Evolutionary conservation across 140 eudicot species (phyloP).

Genomic region (Flaveria floridana): DNA sequence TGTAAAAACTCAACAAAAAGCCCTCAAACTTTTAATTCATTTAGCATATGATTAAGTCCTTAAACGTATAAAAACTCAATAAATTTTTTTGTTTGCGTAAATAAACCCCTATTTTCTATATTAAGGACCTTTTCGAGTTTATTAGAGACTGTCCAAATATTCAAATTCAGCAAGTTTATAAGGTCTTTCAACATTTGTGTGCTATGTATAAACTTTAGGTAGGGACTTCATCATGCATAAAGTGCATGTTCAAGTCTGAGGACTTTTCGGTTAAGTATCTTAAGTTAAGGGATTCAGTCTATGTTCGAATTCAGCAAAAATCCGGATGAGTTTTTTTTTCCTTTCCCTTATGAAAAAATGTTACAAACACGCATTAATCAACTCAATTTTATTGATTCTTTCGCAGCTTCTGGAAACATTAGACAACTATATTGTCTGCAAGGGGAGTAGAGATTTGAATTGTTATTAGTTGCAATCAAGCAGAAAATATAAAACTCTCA

Average conservation of each 20-base stretch:
- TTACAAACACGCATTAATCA: not conserved
- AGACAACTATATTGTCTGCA: conserved; percentile 91
- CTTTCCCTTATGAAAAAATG: not conserved
- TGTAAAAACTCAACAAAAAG: not conserved
- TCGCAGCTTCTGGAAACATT: conserved; percentile 90
- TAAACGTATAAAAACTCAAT: not conserved
- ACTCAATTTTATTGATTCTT: not conserved
- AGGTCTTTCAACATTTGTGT: not conserved
- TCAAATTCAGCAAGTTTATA: not conserved
- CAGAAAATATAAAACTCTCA: conserved; percentile 29
- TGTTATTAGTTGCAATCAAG: conserved; percentile 21
- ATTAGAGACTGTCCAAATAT: not conserved
- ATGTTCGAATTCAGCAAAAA: not conserved
- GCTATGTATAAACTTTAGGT: not conserved
- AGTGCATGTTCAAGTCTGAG: not conserved
- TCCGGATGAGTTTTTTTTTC: not conserved
- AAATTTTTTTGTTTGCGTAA: not conserved
- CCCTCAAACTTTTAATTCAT: not conserved
- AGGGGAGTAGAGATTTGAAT: conserved; percentile 48
- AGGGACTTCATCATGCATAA: not conserved
- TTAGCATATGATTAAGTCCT: not conserved
- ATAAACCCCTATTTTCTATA: not conserved
- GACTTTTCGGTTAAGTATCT: not conserved
- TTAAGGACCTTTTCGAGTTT: not conserved
- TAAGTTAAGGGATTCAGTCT: not conserved